These are phyloP conservation scores for Aspergillus funiculosus DNA, from an alignment of 495 filamentous ascomycete genomes.

Conservation along the genomic window DNA sequence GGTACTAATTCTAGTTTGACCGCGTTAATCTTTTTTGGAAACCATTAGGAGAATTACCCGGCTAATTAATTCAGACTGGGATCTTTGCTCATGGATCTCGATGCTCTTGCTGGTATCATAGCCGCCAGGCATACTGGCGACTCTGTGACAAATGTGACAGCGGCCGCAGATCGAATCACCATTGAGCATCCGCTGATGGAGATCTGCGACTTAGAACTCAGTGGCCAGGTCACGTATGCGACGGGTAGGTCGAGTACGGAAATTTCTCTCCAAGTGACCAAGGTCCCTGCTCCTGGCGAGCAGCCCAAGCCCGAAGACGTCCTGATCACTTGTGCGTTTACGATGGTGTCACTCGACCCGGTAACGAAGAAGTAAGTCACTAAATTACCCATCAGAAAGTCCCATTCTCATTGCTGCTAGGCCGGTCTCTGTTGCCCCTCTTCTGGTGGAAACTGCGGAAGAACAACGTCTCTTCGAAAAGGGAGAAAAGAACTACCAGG, in stretches of 20 bases:
- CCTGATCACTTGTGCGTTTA: constrained; percentile 74
- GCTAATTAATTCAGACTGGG: constrained; percentile 48
- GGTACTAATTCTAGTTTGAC: constrained; percentile 27
- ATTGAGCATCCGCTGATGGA: constrained; percentile 67
- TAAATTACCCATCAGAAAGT: background rate
- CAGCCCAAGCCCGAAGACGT: constrained; percentile 60
- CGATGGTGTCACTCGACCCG: constrained; percentile 77
- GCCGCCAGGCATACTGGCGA: constrained; percentile 81
- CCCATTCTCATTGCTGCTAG: constrained; percentile 26
- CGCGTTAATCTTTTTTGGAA: background rate
- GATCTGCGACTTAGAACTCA: constrained; percentile 76
- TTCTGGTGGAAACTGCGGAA: constrained; percentile 62
- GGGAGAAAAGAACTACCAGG: constrained; percentile 67
- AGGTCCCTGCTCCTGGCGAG: constrained; percentile 53
- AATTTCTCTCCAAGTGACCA: constrained; percentile 68
- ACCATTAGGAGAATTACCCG: background rate
- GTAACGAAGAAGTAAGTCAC: constrained; percentile 58
- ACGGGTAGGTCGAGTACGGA: constrained; percentile 79
- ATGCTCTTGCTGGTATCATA: constrained; percentile 73
- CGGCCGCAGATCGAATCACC: constrained; percentile 73
- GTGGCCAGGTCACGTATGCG: constrained; percentile 74
- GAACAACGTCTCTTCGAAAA: constrained; percentile 61
- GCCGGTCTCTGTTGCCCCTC: constrained; percentile 51
- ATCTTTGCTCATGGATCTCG: constrained; percentile 73
- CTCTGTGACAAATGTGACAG: constrained; percentile 71